These are phyloP conservation scores for Ophiostoma fasciatum DNA, from an alignment of 2,329 filamentous ascomycete genomes.

Conservation along the genomic window DNA sequence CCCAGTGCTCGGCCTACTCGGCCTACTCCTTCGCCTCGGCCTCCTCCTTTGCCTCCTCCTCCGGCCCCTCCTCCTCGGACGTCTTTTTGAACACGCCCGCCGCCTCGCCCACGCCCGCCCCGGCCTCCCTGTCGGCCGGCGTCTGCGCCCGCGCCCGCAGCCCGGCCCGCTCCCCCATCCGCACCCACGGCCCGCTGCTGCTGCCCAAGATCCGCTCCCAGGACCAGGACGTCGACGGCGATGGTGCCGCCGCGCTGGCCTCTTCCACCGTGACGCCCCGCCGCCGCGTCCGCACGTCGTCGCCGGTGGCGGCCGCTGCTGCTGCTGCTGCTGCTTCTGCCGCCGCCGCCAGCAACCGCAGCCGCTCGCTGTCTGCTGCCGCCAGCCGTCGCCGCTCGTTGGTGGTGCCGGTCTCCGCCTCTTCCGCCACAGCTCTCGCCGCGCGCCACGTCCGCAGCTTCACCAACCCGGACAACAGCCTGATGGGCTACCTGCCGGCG, in stretches of 20 bases:
- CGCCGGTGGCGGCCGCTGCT: no score
- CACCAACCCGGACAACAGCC: constrained; percentile 48
- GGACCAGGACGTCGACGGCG: constrained; percentile 59
- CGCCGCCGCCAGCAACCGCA: constrained; percentile 12
- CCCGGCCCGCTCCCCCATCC: constrained; percentile 54
- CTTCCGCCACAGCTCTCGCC: constrained; percentile 21
- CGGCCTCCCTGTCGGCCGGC: constrained; percentile 40
- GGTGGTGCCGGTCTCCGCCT: no score
- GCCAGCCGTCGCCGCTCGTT: no score
- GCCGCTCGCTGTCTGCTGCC: no score
- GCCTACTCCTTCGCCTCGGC: constrained; percentile 42
- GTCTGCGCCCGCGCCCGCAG: constrained; percentile 50
- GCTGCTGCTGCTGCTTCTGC: no score
- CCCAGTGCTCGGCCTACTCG: constrained; percentile 40
- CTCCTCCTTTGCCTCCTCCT: constrained; percentile 52
- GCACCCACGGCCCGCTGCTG: constrained; percentile 64
- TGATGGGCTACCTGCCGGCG: no score
- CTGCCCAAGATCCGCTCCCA: constrained; percentile 77
- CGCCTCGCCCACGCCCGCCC: constrained; percentile 34
- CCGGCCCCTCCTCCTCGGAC: constrained; percentile 29
- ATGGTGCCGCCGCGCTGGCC: constrained; percentile 25
- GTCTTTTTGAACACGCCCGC: constrained; percentile 29
- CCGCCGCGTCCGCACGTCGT: constrained; percentile 43
- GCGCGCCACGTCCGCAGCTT: constrained; percentile 40
- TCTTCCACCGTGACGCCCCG: constrained; percentile 22